Percentiles rank a stretch among this genome's conserved stretches.
These are phyloP conservation scores for Lentinula sp. DNA, from an alignment of 768 basidiomycete genomes.

Conservation along the genomic window DNA sequence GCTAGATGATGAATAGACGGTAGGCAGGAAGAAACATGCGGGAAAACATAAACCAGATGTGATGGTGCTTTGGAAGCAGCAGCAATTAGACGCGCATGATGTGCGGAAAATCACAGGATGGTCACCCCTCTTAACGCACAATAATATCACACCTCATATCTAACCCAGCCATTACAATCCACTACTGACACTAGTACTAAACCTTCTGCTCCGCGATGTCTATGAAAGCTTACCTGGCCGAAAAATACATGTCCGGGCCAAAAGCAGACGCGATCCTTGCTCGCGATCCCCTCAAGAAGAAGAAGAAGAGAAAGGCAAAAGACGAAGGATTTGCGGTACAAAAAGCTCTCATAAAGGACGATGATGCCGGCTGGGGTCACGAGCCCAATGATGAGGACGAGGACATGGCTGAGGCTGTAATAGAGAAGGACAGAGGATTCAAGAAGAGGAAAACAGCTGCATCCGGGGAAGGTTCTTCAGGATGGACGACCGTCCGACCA, in stretches of 20 bases:
- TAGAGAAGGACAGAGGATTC: conserved; percentile 73
- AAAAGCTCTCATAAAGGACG: conserved; percentile 56
- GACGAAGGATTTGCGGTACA: conserved; percentile 14
- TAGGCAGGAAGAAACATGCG: neutral
- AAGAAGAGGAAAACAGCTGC: conserved; percentile 56
- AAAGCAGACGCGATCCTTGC: conserved; percentile 95
- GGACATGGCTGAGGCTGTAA: conserved; percentile 56
- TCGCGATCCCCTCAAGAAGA: conserved; percentile 53
- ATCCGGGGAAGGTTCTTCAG: conserved; percentile 34
- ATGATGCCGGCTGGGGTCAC: conserved; percentile 68
- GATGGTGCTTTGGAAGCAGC: neutral
- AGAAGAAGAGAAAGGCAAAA: conserved; percentile 64
- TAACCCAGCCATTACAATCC: no score
- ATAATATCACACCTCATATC: neutral
- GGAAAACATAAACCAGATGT: neutral
- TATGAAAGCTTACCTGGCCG: conserved; percentile 81
- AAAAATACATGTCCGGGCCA: conserved; percentile 93
- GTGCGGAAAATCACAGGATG: neutral
- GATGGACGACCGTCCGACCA: conserved; percentile 66
- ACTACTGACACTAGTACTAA: no score
- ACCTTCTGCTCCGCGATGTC: neutral
- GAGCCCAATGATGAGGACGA: conserved; percentile 44
- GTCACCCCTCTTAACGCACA: neutral
- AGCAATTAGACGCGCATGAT: neutral
- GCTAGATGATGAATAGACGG: conserved; percentile 1